Evolutionary conservation across 148 eudicot species (phyloP).

Genomic region (Chenopodium berlandieri): DNA sequence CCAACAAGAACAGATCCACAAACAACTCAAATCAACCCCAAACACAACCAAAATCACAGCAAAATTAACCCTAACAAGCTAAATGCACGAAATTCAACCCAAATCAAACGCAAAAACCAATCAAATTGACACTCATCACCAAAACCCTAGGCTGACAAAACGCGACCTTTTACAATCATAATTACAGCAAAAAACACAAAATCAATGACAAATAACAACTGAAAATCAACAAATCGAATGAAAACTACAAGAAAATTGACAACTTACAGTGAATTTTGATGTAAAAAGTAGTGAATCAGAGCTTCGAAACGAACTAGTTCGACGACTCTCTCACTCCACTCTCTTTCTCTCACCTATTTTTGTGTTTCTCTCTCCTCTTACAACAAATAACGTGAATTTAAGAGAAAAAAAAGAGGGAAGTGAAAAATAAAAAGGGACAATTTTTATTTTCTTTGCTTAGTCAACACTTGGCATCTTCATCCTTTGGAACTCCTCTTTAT

Average conservation of each 20-base stretch:
- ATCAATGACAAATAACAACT: background rate
- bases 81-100: background rate
- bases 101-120: slow-evolving; percentile 10
- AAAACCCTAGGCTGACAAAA: slow-evolving; percentile 42
- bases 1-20: slow-evolving; percentile 14
- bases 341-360: slow-evolving; percentile 3
- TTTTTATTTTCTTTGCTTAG: background rate
- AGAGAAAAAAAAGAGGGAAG: slow-evolving; percentile 23
- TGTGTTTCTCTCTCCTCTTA: slow-evolving; percentile 18
- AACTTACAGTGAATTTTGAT: slow-evolving; percentile 37
- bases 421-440: background rate
- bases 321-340: slow-evolving; percentile 11
- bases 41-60: background rate
- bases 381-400: background rate
- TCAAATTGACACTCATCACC: background rate
- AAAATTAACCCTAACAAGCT: background rate
- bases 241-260: background rate
- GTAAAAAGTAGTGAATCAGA: slow-evolving; percentile 15
- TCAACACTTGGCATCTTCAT: slow-evolving; percentile 16
- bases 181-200: background rate
- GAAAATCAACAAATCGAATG: slow-evolving; percentile 10
- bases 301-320: slow-evolving; percentile 18
- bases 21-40: slow-evolving; percentile 8
- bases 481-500: background rate
- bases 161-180: slow-evolving; percentile 9